These are phyloP conservation scores for Royoungia palumana DNA, from an alignment of 768 basidiomycete species.

Conservation along the genomic window DNA sequence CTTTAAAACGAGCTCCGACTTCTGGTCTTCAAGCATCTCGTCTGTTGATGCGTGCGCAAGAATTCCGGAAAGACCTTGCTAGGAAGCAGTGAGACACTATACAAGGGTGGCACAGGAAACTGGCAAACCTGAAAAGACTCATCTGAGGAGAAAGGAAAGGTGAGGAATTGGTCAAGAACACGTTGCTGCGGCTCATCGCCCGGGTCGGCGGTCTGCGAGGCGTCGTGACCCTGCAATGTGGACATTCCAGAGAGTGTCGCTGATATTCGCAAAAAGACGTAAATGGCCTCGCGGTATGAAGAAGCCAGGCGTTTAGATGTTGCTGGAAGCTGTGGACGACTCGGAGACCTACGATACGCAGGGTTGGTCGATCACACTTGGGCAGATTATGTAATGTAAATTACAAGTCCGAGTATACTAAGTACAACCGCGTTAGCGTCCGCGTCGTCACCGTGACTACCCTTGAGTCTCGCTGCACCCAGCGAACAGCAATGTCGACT, in stretches of 20 bases:
- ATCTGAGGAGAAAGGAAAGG: constrained; percentile 56
- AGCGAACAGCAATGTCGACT: constrained; percentile 24
- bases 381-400: constrained; percentile 15
- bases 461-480: not conserved
- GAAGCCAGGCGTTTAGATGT: constrained; percentile 1
- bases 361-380: constrained; percentile 9
- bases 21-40: constrained; percentile 35
- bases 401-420: not conserved
- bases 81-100: constrained; percentile 10
- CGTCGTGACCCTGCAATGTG: constrained; percentile 10
- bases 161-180: constrained; percentile 33
- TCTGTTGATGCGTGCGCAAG: constrained; percentile 40
- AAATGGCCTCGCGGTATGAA: constrained; percentile 5
- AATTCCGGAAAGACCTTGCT: constrained; percentile 68
- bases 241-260: constrained; percentile 14
- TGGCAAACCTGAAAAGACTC: constrained; percentile 55
- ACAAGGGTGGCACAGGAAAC: not conserved
- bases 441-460: constrained; percentile 1
- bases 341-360: too few relatives aligned
- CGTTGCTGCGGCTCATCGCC: constrained; percentile 16
- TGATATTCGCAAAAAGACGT: constrained; percentile 9
- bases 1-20: constrained; percentile 47
- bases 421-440: not conserved
- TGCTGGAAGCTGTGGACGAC: not conserved
- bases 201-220: constrained; percentile 11